Conservation (phyloP, 371 early-diverging fungal species). For the Coemansia sp. region DNA sequence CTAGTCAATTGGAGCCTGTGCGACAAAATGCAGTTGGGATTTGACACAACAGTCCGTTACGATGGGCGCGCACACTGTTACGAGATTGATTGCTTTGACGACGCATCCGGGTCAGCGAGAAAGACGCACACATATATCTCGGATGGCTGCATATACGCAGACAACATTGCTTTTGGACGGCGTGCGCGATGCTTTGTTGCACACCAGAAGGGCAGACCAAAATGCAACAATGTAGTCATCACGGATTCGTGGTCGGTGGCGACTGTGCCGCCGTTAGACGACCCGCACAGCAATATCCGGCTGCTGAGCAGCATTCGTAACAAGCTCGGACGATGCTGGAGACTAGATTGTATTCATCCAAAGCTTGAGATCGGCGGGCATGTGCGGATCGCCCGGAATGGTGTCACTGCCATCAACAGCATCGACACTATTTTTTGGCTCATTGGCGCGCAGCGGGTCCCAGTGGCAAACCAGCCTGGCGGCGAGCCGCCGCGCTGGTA, state of each 20-base stretch:
- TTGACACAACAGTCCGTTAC: neutral
- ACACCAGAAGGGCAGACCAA: neutral
- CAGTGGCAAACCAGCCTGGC: too few relatives aligned
- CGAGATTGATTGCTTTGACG: neutral
- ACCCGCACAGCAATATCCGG: neutral
- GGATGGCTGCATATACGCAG: neutral
- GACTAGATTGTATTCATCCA: neutral
- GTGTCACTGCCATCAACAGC: neutral
- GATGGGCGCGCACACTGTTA: neutral
- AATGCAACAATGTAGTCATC: neutral
- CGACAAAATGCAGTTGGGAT: too few relatives aligned
- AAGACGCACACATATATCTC: neutral
- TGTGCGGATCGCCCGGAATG: neutral
- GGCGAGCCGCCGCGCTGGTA: too few relatives aligned
- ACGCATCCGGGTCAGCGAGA: neutral
- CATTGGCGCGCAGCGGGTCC: neutral
- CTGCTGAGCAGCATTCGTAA: neutral
- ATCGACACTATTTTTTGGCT: neutral
- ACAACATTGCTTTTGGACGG: neutral
- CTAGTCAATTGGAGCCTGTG: too few relatives aligned
- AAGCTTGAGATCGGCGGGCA: neutral
- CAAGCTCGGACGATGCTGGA: neutral
- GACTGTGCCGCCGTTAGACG: neutral
- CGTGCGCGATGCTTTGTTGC: neutral
- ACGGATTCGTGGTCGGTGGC: conserved; percentile 3